Evolutionary conservation across 257 asterid species (phyloP).

Genomic region (Knoxia roxburghii): DNA sequence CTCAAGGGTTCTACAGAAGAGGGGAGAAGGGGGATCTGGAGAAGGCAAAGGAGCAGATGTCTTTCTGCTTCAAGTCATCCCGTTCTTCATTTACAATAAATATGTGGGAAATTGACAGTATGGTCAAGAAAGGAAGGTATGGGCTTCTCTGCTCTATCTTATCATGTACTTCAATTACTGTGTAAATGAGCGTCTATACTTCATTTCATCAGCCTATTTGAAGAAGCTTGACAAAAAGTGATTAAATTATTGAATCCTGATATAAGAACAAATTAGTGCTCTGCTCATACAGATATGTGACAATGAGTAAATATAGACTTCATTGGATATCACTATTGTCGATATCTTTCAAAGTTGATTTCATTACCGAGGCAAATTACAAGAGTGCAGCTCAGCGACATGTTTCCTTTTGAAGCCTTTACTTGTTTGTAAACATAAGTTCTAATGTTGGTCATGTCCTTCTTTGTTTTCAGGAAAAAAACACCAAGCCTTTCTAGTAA

Average conservation of each 20-base stretch:
- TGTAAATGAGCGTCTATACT: not conserved
- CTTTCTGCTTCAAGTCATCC: slow-evolving; percentile 90
- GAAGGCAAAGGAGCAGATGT: slow-evolving; percentile 95
- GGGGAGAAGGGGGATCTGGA: slow-evolving; percentile 71
- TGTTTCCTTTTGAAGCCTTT: slow-evolving; percentile 5
- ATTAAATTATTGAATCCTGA: not conserved
- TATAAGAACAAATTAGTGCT: not conserved
- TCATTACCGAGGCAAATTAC: not conserved
- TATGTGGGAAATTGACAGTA: slow-evolving; percentile 99
- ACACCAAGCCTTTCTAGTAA: slow-evolving; percentile 71
- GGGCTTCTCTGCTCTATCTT: slow-evolving; percentile 5
- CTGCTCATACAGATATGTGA: not conserved
- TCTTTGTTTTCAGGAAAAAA: slow-evolving; percentile 58
- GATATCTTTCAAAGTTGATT: not conserved
- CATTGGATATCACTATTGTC: not conserved
- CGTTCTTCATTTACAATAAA: slow-evolving; percentile 91
- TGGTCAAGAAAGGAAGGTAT: slow-evolving; percentile 90
- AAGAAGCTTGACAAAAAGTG: not conserved
- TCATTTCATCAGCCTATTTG: not conserved
- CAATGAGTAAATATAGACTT: slow-evolving; percentile 1
- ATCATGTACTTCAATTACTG: not conserved
- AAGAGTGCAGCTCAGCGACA: not conserved
- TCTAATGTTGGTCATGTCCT: not conserved
- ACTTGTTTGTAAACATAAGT: not conserved
- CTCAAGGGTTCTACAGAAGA: slow-evolving; percentile 83